Percentiles rank a stretch among this genome's conserved stretches.
These are phyloP conservation scores for Mycena haematopus DNA, from an alignment of 768 basidiomycete species.

Conservation along the genomic window DNA sequence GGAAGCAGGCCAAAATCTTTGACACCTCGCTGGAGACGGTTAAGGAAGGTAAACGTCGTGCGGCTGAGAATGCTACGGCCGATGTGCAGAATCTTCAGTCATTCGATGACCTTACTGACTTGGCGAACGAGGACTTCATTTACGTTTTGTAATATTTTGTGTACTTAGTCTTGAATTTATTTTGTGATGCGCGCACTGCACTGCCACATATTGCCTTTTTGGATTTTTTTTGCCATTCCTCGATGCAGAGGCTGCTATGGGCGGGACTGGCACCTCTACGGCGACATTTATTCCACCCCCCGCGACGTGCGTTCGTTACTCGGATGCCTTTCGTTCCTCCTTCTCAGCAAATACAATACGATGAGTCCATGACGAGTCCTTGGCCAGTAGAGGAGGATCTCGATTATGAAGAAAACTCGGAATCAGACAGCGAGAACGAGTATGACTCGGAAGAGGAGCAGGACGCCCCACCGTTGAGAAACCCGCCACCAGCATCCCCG, in stretches of 20 bases:
- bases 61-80: not conserved
- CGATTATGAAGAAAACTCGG: conserved; percentile 14
- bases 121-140: conserved; percentile 41
- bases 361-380: conserved; percentile 4
- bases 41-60: conserved; percentile 15
- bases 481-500: conserved; percentile 70
- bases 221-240: not conserved
- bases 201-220: conserved; percentile 6
- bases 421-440: conserved; percentile 24
- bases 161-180: too few relatives aligned
- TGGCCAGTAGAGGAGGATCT: conserved; percentile 21
- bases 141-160: conserved; percentile 33
- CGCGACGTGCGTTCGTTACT: conserved; percentile 7
- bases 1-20: conserved; percentile 41
- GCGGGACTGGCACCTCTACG: conserved; percentile 17
- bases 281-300: conserved; percentile 17
- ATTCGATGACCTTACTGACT: conserved; percentile 48
- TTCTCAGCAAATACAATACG: conserved; percentile 29
- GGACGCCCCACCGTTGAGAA: conserved; percentile 32
- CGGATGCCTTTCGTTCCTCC: conserved; percentile 44
- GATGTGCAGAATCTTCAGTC: conserved; percentile 39
- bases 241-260: conserved; percentile 24
- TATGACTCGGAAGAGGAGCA: conserved; percentile 16
- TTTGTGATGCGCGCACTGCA: too few relatives aligned
- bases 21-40: conserved; percentile 47